phyloP scores from a whole-genome alignment of 1,284 basidiomycete species.

The Sporisorium graminicola region DNA sequence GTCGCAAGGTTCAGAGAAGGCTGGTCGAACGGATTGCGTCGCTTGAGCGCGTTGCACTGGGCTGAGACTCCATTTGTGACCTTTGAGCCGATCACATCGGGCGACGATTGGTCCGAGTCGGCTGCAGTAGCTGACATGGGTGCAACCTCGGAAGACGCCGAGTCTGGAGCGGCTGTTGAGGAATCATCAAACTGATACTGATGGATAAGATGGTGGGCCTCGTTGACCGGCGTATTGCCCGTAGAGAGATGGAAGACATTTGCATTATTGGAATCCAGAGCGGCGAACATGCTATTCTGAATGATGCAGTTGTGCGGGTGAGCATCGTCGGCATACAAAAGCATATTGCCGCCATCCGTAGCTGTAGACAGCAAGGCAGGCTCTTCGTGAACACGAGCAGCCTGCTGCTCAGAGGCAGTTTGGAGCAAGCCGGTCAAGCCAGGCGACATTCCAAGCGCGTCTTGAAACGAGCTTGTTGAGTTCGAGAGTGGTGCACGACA shows the following conservation, averaged over 20 bases:
- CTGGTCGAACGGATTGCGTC: conserved; percentile 30
- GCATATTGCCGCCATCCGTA: neutral
- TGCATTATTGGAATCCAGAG: conserved; percentile 8
- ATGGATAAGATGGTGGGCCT: no score
- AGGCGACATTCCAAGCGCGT: conserved; percentile 21
- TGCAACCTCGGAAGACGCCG: neutral
- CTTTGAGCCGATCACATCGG: conserved; percentile 11
- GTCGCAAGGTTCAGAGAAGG: neutral
- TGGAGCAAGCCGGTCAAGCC: conserved; percentile 29
- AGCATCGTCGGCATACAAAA: neutral
- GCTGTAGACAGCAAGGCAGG: neutral
- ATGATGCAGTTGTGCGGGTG: conserved; percentile 8
- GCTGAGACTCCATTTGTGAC: neutral
- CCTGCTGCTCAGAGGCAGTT: conserved; percentile 19
- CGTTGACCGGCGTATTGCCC: neutral
- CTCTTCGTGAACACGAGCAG: neutral
- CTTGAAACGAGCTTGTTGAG: neutral
- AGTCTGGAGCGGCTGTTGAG: neutral
- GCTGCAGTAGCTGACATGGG: conserved; percentile 2
- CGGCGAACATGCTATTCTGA: conserved; percentile 35
- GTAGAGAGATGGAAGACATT: neutral
- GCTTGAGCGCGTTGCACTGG: conserved; percentile 1
- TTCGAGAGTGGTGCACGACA: neutral
- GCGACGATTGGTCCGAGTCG: conserved; percentile 16
- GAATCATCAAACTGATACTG: no score